phyloP scores from a whole-genome alignment of 768 basidiomycete species.

The Calocybe gangraenosa region DNA sequence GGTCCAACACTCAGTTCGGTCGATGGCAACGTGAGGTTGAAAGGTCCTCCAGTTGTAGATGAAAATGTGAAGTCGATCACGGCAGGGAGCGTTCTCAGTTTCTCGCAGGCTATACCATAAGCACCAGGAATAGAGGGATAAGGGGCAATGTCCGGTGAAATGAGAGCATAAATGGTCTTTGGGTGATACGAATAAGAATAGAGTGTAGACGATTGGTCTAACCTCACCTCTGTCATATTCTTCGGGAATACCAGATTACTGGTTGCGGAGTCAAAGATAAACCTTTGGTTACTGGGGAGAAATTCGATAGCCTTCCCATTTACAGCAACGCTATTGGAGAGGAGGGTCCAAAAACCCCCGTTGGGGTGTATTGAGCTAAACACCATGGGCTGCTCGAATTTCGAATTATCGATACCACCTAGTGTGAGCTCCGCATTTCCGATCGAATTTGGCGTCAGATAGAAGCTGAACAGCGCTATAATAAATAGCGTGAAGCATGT shows the following conservation, averaged over 20 bases:
- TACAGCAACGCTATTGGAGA: slow-evolving; percentile 40
- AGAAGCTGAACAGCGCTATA: slow-evolving; percentile 47
- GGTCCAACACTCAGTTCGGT: slow-evolving; percentile 53
- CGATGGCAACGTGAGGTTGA: slow-evolving; percentile 54
- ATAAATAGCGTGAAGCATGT: neutral
- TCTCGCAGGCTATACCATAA: slow-evolving; percentile 48
- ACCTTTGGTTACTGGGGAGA: slow-evolving; percentile 30
- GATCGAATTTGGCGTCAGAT: slow-evolving; percentile 40
- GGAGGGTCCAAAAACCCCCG: slow-evolving; percentile 35
- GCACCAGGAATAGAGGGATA: slow-evolving; percentile 48
- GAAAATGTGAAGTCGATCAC: slow-evolving; percentile 49
- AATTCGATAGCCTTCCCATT: slow-evolving; percentile 46
- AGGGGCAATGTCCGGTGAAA: slow-evolving; percentile 50
- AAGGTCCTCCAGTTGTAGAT: slow-evolving; percentile 38
- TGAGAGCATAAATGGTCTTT: too few relatives aligned
- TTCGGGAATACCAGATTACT: slow-evolving; percentile 51
- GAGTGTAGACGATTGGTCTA: slow-evolving; percentile 28
- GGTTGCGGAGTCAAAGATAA: slow-evolving; percentile 56
- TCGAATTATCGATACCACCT: slow-evolving; percentile 47
- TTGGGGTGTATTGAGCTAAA: slow-evolving; percentile 6
- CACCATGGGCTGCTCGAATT: slow-evolving; percentile 36
- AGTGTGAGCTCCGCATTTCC: slow-evolving; percentile 52
- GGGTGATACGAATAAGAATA: too few relatives aligned
- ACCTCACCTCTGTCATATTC: slow-evolving; percentile 36
- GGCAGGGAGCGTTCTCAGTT: slow-evolving; percentile 41